Evolutionary conservation across 2,329 filamentous ascomycete genomes (phyloP).

Genomic region (Exophiala xenobiotica): DNA sequence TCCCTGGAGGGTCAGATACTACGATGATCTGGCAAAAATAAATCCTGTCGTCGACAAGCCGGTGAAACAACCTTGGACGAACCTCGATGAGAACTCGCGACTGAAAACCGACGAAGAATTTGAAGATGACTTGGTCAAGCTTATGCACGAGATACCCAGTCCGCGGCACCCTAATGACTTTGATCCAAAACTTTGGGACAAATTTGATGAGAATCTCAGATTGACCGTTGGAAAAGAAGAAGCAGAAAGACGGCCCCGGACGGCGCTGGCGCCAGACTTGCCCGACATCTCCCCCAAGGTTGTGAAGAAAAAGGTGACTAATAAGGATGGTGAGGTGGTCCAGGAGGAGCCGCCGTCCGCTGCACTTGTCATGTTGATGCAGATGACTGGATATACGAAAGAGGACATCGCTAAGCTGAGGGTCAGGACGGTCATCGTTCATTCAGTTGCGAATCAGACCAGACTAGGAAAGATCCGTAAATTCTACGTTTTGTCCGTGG

Average conservation of each 20-base stretch:
- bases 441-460: slow-evolving; percentile 85
- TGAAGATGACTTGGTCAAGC: slow-evolving; percentile 55
- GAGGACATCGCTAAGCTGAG: slow-evolving; percentile 54
- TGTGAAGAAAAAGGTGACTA: slow-evolving; percentile 31
- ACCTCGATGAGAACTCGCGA: slow-evolving; percentile 57
- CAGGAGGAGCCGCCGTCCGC: slow-evolving; percentile 28
- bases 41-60: slow-evolving; percentile 75
- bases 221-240: slow-evolving; percentile 52
- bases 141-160: slow-evolving; percentile 28
- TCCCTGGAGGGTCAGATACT: slow-evolving; percentile 72
- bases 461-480: slow-evolving; percentile 89
- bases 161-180: slow-evolving; percentile 34
- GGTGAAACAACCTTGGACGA: slow-evolving; percentile 51
- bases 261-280: slow-evolving; percentile 52
- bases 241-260: slow-evolving; percentile 51
- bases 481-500: slow-evolving; percentile 72
- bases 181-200: slow-evolving; percentile 21
- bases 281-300: slow-evolving; percentile 45
- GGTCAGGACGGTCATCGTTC: slow-evolving; percentile 70
- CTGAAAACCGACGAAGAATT: slow-evolving; percentile 65
- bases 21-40: slow-evolving; percentile 78
- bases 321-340: slow-evolving; percentile 31
- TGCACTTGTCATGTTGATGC: slow-evolving; percentile 51
- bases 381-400: slow-evolving; percentile 56
- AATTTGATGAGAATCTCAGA: slow-evolving; percentile 40